phyloP scores from a whole-genome alignment of 176 grass and related monocot species.

The Bothriochloa decipiens region DNA sequence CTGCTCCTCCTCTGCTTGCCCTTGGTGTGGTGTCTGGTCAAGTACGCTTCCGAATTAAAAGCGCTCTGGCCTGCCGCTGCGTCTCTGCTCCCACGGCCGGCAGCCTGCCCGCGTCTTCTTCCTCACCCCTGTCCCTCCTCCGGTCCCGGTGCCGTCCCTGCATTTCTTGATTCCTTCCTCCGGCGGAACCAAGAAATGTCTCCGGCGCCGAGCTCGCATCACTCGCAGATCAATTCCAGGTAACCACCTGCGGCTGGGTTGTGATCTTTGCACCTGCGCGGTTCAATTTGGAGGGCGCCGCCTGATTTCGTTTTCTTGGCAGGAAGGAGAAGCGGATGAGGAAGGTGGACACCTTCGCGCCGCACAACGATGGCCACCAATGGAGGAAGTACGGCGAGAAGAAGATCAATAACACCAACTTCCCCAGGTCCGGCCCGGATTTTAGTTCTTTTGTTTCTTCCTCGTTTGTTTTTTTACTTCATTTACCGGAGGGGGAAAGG shows the following conservation, averaged over 20 bases:
- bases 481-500: too few relatives aligned
- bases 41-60: slow-evolving; percentile 49
- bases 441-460: background rate
- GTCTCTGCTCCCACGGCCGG: background rate
- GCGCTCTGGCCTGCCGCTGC: background rate
- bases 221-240: slow-evolving; percentile 48
- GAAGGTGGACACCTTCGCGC: slow-evolving; percentile 65
- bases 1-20: background rate
- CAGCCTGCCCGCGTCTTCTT: background rate
- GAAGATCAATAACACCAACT: slow-evolving; percentile 73
- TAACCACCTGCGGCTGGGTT: background rate
- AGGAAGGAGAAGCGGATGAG: slow-evolving; percentile 61
- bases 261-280: background rate
- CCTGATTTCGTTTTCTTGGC: slow-evolving; percentile 29
- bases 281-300: background rate
- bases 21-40: slow-evolving; percentile 7
- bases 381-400: slow-evolving; percentile 99
- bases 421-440: slow-evolving; percentile 42
- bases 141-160: background rate
- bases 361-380: slow-evolving; percentile 80
- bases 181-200: slow-evolving; percentile 37
- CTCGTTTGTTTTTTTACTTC: background rate
- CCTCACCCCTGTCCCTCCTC: background rate
- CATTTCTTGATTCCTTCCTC: slow-evolving; percentile 9
- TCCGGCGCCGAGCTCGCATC: slow-evolving; percentile 51